Conservation (phyloP, 1,284 basidiomycete species). For the Peniophora sp. region DNA sequence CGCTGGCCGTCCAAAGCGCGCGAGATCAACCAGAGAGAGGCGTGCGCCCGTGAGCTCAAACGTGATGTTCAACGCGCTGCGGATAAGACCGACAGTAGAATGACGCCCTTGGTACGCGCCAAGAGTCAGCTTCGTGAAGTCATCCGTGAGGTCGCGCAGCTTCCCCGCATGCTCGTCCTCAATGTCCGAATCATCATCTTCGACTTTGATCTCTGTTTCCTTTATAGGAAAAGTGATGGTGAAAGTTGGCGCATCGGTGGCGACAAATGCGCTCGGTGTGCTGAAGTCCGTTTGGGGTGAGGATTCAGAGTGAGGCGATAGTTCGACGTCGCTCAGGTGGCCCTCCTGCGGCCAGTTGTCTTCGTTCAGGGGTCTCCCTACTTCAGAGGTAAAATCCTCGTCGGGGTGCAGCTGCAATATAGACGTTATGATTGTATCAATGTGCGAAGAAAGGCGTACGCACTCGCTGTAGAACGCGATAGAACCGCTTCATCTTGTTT, state of each 20-base stretch:
- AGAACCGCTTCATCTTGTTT: conserved; percentile 62
- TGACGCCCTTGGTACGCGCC: conserved; percentile 66
- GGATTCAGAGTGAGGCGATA: too few species aligned
- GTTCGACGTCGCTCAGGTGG: neutral
- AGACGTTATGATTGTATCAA: too few species aligned
- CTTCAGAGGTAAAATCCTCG: conserved; percentile 38
- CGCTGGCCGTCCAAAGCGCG: conserved; percentile 5
- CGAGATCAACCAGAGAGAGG: neutral
- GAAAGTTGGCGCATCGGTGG: too few species aligned
- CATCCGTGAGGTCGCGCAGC: neutral
- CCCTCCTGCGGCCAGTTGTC: conserved; percentile 30
- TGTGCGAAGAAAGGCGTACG: conserved; percentile 10
- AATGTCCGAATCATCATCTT: conserved; percentile 22
- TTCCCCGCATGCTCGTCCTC: conserved; percentile 17
- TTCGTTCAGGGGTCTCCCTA: conserved; percentile 34
- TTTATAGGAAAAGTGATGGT: too few species aligned
- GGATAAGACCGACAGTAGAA: conserved; percentile 59
- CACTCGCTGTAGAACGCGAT: conserved; percentile 56
- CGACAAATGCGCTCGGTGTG: neutral
- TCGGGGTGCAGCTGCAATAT: conserved; percentile 38
- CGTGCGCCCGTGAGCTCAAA: neutral
- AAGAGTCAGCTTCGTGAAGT: conserved; percentile 15
- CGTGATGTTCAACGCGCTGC: conserved; percentile 49
- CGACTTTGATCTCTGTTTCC: conserved; percentile 4
- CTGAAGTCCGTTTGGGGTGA: neutral